These are phyloP conservation scores for Patellifolia procumbens DNA, from an alignment of 179 eudicot genomes.

Conservation along the genomic window DNA sequence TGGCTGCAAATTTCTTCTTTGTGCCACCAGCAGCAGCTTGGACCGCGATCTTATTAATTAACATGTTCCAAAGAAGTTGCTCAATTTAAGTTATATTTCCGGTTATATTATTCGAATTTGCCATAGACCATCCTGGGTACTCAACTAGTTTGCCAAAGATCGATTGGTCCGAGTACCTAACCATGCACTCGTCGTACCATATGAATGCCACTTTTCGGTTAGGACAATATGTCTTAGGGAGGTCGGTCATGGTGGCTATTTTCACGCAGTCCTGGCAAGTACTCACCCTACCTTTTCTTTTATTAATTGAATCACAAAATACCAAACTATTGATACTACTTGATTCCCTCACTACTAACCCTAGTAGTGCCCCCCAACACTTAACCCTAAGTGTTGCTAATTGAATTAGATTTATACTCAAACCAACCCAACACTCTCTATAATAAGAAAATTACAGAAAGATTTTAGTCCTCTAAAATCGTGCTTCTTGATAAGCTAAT, in stretches of 20 bases:
- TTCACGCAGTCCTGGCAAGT: constrained; percentile 15
- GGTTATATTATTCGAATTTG: background rate
- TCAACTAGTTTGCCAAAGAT: background rate
- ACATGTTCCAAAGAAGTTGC: background rate
- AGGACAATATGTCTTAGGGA: constrained; percentile 7
- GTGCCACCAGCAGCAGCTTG: background rate
- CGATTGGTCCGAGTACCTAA: constrained; percentile 14
- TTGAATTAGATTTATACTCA: no score
- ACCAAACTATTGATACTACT: no score
- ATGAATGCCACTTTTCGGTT: background rate
- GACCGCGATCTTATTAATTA: background rate
- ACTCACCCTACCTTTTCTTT: no score
- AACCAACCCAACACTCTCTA: no score
- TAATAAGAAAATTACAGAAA: no score
- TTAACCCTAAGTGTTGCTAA: no score
- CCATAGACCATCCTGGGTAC: background rate
- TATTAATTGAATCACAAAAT: no score
- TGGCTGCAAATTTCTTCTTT: constrained; percentile 16
- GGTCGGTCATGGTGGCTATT: background rate
- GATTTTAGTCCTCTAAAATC: no score
- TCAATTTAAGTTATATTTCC: background rate
- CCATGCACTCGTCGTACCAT: no score
- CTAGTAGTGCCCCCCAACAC: no score
- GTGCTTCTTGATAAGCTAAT: no score
- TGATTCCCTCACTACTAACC: no score